Evolutionary conservation across 768 basidiomycete genomes (phyloP), one percentile per base, ranked within the genome.

Genomic region (Boletus huronensis): DNA sequence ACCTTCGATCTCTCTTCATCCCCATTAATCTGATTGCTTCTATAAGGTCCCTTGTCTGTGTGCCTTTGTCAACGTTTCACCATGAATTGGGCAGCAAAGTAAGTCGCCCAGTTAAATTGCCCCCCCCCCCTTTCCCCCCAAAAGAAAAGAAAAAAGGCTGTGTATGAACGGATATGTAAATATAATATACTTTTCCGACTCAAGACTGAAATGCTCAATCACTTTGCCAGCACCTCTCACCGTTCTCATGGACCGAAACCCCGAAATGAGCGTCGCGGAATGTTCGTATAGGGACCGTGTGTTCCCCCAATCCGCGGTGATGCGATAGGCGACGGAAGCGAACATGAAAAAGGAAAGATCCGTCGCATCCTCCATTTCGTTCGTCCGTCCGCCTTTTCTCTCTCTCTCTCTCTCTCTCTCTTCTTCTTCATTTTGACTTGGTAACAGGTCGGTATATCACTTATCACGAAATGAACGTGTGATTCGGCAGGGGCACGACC

Each of bases 261-360:
- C 58, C 53, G 54, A 62, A 57, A 53, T 48, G 43, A 67, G 48
- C 19, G 50, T 65, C 60, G 66, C 66, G 63, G 65, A 58, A 65
- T 11, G 54, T 46, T 65, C 63, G 58, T 56, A 28, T 8, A 29
- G 32, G 16, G 6, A 16, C 34, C 25, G 9, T 45, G 29, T 44
- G 29, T 25, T 29, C 25, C 3, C 11, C 55, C 50, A 44, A 44
- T 31, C 63, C 56, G 52, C 59, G 64, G 63, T 46, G 41, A 53
- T 61, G 52, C 19, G 13, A 16, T 44, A 41, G 26, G 39, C 43
- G 49, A 49, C 51, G 51, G 54, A 53, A 11, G 43, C 58, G 48
- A 66, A 43, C 28, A 34, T 36, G 47, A 44, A 48, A 28, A 31
- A 36, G 11, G 28, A 14, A 11, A 52, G 52, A 48, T 40, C 52